Evolutionary conservation across 768 basidiomycete genomes (phyloP), one percentile per base, ranked within the genome.

Genomic region (Austroboletus eburneus): DNA sequence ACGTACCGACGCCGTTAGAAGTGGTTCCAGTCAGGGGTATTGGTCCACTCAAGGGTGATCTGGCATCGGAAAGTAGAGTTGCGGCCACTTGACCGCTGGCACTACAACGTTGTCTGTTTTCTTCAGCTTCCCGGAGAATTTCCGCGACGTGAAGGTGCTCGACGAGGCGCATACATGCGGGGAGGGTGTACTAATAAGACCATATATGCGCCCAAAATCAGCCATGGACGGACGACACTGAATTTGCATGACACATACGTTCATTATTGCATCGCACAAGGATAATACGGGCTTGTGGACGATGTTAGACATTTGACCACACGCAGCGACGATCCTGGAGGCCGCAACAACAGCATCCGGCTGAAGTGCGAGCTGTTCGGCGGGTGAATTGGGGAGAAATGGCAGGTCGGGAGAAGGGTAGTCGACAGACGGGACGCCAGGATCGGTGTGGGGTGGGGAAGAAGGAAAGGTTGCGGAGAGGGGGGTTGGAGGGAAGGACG

Each of bases 221-320:
- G 25, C 5, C 32, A 12, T 5, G 16, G 16, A 33, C 5, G 5
- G 32, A 14, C 9, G 5, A 13, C 32, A 14, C 8, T 5, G 9
- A 7, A 33, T 4, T 33, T 7, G 8, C 5, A 39, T 25, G 39
- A 16, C 10, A 70, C 83, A 50, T 56, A 87, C 86, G 33, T 74
- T 77, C 81, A 87, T 84, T 14, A 72, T 65, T 3, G 84, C 83
- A 60, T 88, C 87, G 56, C 84, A 86, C 8, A 89, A 67, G n/a
- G 78, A 76, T 24, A 85, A 66, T 61, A 87, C 86, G 23, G 86
- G 85, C 5, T 69, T 67, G 56, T 87, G 83, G 17, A 86, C 80
- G 18, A 77, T 80, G 5, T 73, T 77, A 9, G 76, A 69, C 47
- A 89, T 66, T 57, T 88, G 87, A 3, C 80, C 83, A 21, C 81